Conservation (phyloP, 805 yeast species). For the Wickerhamiella occidentalis region DNA sequence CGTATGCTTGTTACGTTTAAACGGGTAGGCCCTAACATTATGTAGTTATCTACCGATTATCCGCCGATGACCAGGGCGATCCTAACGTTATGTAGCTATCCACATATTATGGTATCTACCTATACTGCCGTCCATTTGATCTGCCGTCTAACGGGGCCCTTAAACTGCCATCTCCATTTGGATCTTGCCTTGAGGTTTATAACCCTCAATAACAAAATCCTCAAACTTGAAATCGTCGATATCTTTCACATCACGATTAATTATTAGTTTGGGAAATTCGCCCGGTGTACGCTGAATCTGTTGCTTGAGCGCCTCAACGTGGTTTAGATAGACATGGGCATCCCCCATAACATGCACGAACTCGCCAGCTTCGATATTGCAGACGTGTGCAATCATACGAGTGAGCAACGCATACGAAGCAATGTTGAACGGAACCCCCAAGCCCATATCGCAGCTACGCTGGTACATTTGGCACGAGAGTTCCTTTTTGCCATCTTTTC, state of each 20-base stretch:
- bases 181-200: slow-evolving; percentile 71
- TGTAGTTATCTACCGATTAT: too few relatives aligned
- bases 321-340: slow-evolving; percentile 89
- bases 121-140: too few relatives aligned
- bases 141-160: too few relatives aligned
- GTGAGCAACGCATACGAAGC: slow-evolving; percentile 92
- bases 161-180: slow-evolving; percentile 96
- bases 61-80: too few relatives aligned
- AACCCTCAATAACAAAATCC: slow-evolving; percentile 71
- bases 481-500: slow-evolving; percentile 46
- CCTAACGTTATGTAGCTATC: too few relatives aligned
- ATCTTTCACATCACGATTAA: slow-evolving; percentile 50
- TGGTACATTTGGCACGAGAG: slow-evolving; percentile 86
- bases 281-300: slow-evolving; percentile 69
- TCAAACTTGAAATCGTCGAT: slow-evolving; percentile 85
- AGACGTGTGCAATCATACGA: slow-evolving; percentile 90
- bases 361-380: slow-evolving; percentile 90
- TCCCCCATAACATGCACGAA: slow-evolving; percentile 94
- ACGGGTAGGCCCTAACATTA: too few relatives aligned
- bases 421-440: slow-evolving; percentile 98
- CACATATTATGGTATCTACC: too few relatives aligned
- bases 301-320: slow-evolving; percentile 75
- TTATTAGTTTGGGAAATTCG: slow-evolving; percentile 63
- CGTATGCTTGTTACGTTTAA: too few relatives aligned
- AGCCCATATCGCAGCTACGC: slow-evolving; percentile 98